Evolutionary conservation across 2,329 filamentous ascomycete species (phyloP).

Genomic region (Pseudogymnoascus sp.): DNA sequence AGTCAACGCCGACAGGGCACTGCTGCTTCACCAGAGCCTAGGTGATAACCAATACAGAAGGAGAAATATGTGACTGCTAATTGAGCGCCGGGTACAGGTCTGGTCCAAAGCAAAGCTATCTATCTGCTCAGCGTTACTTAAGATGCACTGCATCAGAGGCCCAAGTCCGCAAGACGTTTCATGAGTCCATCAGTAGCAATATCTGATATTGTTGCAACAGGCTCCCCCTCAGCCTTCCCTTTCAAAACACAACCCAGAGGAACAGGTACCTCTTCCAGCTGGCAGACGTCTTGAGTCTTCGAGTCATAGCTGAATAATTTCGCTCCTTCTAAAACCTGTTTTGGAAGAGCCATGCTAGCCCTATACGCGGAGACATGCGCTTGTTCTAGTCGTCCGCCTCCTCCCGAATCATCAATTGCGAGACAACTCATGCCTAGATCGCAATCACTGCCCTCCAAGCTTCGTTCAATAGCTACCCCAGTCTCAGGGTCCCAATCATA

Average conservation of each 20-base stretch:
- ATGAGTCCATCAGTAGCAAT: not conserved
- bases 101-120: not conserved
- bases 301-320: not conserved
- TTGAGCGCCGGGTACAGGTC: not conserved
- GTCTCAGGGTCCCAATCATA: not conserved
- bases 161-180: not conserved
- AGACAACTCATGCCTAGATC: not conserved
- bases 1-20: not conserved
- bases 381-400: not conserved
- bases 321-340: not conserved
- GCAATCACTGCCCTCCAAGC: not conserved
- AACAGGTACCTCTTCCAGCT: not conserved
- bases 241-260: not conserved
- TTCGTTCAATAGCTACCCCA: not conserved
- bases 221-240: not conserved
- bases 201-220: not conserved
- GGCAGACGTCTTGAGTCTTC: not conserved
- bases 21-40: not conserved
- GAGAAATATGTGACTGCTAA: not conserved
- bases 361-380: not conserved
- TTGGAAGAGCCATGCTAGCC: not conserved
- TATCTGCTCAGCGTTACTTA: not conserved
- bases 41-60: not conserved
- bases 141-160: not conserved
- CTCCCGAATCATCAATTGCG: not conserved